Evolutionary conservation across 129 eudicot genomes (phyloP), one percentile per base, ranked within the genome.

Genomic region (Silybum marianum): DNA sequence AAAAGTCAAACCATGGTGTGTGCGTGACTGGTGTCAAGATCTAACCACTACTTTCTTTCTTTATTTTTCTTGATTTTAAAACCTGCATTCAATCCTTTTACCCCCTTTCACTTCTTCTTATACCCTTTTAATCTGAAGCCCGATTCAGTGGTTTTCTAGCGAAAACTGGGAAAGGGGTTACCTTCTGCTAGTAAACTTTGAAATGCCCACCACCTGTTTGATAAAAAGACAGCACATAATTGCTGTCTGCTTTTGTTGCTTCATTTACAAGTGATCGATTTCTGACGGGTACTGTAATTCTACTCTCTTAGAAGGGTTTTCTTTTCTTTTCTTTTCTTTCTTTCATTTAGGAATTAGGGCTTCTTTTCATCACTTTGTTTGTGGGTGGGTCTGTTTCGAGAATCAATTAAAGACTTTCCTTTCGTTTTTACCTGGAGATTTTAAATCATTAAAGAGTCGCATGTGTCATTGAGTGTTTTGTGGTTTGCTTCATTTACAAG

Each of bases 211-310:
- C 75, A 76, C 28, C 69, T 46, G 78, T 72, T 71, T 71, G 79
- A 7, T 44, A 71, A 77, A 77, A 77, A 12, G 82, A 32, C 79
- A 78, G 2, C 60, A 22, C 75, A 83, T 83, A 21, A 83, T 83
- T 78, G 28, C 75, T 78, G 70, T 78, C 40, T 83, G 40, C 79
- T 72, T 83, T 83, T 78, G 69, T 92, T 92, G 88, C 91, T 88
- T 90, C 95, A 30, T 63, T 76, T 77, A 76, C 90, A 90, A 92
- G 94, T 87, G 94, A 90, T 89, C 77, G 76, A 79, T 69, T 65
- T 65, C 16, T 81, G 28, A 19, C 63, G 42, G 76, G 76, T 54
- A 66, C 74, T 74, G 60, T 66, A 28, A 60, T 26, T 3, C 44
- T 32, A 74, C 80, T 42, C 60, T 81, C 66, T 73, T 26, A 81